Evolutionary conservation across 1,139 yeast species (phyloP), one percentile per base, ranked within the genome.

Genomic region (Yamadazyma blattariae): DNA sequence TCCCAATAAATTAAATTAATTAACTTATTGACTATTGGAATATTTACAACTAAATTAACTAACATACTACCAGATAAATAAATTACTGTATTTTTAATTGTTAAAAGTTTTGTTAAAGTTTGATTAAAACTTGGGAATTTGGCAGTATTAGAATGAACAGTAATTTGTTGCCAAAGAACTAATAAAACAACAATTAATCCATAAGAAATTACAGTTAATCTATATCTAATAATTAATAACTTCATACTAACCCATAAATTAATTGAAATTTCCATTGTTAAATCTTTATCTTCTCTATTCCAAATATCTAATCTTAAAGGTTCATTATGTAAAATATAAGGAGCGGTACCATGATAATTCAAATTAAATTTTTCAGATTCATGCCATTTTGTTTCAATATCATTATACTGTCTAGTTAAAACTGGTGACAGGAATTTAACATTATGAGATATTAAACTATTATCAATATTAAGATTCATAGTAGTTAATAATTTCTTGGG

Each of bases 361-460:
- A 36, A 33, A 30, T 30, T 31, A 29, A 36, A 36, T 4, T 5
- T 14, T 13, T 21, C 16, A 5, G 32, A 27, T 3, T 36, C 57
- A 48, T 79, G 83, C 86, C 92, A 87, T 56, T 87, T 88, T 0
- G 86, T 73, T 54, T 89, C 96, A 7, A 31, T 28, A 8, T 28
- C 5, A 30, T 33, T 36, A 18, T 24, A 36, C 14, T 36, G 39
- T 36, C 39, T 33, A 4, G 34, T 26, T 11, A 12, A 3, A 2
- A 32, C 20, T 8, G 29, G 24, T 3, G 24, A 21, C 4, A 25
- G 17, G 13, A 19, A 36, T 15, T 25, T 29, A 10, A 36, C 21
- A n/a, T 30, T 14, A 21, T 36, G 30, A 5, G 39, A 28, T 7
- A 36, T 30, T 16, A 36, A 22, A 27, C 39, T 36, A 15, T 36